phyloP scores from a whole-genome alignment of 257 asterid species.

The Buddleja alternifolia region DNA sequence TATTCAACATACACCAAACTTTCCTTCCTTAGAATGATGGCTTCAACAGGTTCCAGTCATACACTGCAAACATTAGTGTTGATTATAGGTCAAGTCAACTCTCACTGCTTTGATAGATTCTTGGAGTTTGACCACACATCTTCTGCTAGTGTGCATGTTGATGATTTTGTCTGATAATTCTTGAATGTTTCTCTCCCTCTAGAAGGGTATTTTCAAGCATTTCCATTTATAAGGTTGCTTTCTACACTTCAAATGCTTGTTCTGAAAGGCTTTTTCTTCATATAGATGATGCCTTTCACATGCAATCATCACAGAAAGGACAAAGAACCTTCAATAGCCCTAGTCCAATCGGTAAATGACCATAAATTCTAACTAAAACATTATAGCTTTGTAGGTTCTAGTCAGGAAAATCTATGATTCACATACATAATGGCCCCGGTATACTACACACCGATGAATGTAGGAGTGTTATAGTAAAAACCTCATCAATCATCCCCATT shows the following conservation, averaged over 20 bases:
- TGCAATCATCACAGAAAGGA: neutral
- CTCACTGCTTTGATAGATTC: neutral
- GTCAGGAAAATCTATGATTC: too few species aligned
- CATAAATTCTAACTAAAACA: too few species aligned
- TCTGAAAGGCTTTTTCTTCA: neutral
- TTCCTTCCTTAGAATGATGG: neutral
- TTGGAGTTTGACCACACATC: neutral
- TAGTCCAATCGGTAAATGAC: too few species aligned
- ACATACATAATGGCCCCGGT: too few species aligned
- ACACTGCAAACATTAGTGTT: neutral
- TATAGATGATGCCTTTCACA: neutral
- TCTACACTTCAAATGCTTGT: too few species aligned
- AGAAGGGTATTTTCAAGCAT: neutral
- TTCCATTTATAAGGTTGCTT: neutral
- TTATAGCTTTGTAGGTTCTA: too few species aligned
- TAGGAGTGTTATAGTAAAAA: too few species aligned
- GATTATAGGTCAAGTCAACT: neutral
- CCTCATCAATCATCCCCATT: too few species aligned
- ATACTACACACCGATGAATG: too few species aligned
- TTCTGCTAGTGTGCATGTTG: neutral
- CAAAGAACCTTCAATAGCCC: too few species aligned
- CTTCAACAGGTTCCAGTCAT: neutral
- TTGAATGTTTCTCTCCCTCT: neutral
- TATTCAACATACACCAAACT: neutral
- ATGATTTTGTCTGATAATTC: slow-evolving; percentile 24